phyloP scores from a whole-genome alignment of 1,139 yeast genomes.

The Geotrichum klebahnii region DNA sequence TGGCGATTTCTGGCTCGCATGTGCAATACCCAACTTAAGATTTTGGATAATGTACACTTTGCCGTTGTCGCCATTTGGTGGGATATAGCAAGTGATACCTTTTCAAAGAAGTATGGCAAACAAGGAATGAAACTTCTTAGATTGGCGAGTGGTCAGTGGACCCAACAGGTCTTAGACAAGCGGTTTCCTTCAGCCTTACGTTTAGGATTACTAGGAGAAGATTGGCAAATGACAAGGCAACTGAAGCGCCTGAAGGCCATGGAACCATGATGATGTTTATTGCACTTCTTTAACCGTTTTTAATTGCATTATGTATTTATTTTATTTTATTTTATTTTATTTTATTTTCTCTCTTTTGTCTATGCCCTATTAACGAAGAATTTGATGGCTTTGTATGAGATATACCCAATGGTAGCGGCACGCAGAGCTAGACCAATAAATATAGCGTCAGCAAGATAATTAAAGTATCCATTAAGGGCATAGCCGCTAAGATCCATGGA shows the following conservation, averaged over 20 bases:
- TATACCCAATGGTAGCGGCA: not conserved
- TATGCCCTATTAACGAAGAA: not conserved
- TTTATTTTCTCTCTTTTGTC: not conserved
- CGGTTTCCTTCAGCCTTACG: conserved; percentile 76
- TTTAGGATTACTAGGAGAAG: conserved; percentile 70
- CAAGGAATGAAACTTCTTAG: conserved; percentile 66
- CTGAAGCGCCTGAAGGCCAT: conserved; percentile 36
- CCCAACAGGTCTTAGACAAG: conserved; percentile 46
- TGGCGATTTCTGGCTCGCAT: conserved; percentile 76
- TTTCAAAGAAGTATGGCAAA: conserved; percentile 54
- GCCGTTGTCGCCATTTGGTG: conserved; percentile 80
- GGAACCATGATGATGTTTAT: conserved; percentile 9
- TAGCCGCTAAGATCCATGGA: conserved; percentile 21
- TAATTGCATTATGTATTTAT: not conserved
- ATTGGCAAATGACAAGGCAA: conserved; percentile 52
- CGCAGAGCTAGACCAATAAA: conserved; percentile 14
- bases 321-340: not conserved
- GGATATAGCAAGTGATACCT: conserved; percentile 70
- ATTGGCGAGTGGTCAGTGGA: conserved; percentile 49
- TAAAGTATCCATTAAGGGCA: conserved; percentile 20
- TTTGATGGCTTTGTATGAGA: conserved; percentile 3
- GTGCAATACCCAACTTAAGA: conserved; percentile 44
- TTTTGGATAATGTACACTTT: conserved; percentile 63
- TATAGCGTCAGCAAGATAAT: conserved; percentile 18
- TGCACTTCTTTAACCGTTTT: not conserved